Evolutionary conservation across 371 early-diverging fungal species (phyloP), one percentile per base, ranked within the genome.

Genomic region (Scutellospora calospora): DNA sequence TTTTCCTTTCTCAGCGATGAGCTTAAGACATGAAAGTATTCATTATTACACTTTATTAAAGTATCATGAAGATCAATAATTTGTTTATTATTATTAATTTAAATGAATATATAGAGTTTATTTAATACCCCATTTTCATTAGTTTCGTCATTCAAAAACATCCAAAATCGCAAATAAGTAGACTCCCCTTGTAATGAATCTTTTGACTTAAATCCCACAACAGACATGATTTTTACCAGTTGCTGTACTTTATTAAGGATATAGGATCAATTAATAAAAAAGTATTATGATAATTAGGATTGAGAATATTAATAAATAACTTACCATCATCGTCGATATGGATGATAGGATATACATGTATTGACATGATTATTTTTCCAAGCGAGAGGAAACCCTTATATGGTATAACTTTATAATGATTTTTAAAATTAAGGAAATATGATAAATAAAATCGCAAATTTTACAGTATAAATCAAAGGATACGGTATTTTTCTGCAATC

Each of bases 161-260:
- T 51, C 72, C 72, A 49, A 27, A 72, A 31, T 18, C 72, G 72
- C 27, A 31, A 27, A 29, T 22, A 4, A 27, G 72, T 51, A 29
- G 72, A 27, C 18, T 51, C 52, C 18, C 51, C 52, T 16, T 14
- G 31, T 4, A 72, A 27, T 72, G 16, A 16, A 52, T 49, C 27
- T 31, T 52, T 72, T 52, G 72, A 25, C n/a, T 29, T 72, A 72
- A 72, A 72, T 72, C 51, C 72, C 31, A 72, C 52, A 29, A 72
- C 31, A 18, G 72, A 51, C 33, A 69, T 41, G 1, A 51, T 72
- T 52, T 22, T 72, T 51, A 22, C 3, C 33, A 31, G 1, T 31
- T 51, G 29, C 5, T 72, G 72, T 27, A 72, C 72, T 72, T 41
- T 69, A 35, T 38, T 41, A 41, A 0, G 20, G 20, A 33, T 51